Evolutionary conservation across 2,329 filamentous ascomycete species (phyloP).

Genomic region (Aspergillus ibericus): DNA sequence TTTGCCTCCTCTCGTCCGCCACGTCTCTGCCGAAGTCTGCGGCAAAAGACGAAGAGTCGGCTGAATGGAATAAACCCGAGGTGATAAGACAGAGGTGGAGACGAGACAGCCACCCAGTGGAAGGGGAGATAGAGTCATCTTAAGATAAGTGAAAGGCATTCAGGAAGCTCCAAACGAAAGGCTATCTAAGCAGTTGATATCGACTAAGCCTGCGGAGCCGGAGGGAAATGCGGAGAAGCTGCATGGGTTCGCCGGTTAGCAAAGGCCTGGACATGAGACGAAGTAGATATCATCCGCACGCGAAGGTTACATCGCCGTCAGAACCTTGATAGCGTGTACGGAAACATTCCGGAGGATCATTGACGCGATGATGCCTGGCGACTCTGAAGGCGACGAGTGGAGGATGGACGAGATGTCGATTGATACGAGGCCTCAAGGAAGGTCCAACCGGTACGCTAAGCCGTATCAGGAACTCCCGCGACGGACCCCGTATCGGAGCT

Average conservation of each 20-base stretch:
- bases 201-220: constrained; percentile 1
- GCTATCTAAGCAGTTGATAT: not conserved
- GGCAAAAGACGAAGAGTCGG: not conserved
- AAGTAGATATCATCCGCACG: not conserved
- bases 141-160: constrained; percentile 7
- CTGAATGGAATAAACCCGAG: not conserved
- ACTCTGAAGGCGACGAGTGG: not conserved
- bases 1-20: not conserved
- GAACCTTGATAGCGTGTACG: not conserved
- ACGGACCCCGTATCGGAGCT: not conserved
- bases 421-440: constrained; percentile 5
- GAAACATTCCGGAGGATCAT: not conserved
- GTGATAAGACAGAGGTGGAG: not conserved
- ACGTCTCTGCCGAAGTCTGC: not conserved
- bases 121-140: constrained; percentile 2
- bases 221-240: constrained; percentile 13
- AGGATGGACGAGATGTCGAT: not conserved
- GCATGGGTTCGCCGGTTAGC: not conserved
- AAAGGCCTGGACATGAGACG: not conserved
- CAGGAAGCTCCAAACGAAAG: constrained; percentile 24
- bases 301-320: not conserved
- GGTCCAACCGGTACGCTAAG: constrained; percentile 15
- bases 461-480: not conserved
- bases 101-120: not conserved
- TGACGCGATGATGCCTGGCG: not conserved